Conservation (phyloP, 2,329 filamentous ascomycete genomes). For the Hypoxylon sp. region DNA sequence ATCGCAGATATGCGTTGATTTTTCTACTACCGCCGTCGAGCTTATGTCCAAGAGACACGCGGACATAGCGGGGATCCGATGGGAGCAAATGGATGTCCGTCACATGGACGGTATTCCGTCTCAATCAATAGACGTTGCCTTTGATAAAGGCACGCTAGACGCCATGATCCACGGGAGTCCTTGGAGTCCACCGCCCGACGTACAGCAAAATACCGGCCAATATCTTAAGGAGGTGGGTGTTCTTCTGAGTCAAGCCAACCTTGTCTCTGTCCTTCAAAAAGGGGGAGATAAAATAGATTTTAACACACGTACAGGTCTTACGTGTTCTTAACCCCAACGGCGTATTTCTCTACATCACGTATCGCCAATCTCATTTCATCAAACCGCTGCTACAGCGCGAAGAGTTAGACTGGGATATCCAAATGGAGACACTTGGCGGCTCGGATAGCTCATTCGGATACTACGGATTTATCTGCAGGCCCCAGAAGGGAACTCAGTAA, state of each 20-base stretch:
- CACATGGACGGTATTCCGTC: constrained; percentile 53
- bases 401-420: constrained; percentile 52
- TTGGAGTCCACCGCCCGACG: constrained; percentile 60
- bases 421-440: constrained; percentile 52
- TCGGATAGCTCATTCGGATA: constrained; percentile 57
- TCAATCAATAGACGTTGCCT: constrained; percentile 60
- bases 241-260: not conserved
- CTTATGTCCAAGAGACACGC: constrained; percentile 58
- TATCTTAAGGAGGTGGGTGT: constrained; percentile 58
- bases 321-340: constrained; percentile 58
- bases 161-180: constrained; percentile 63
- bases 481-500: not conserved
- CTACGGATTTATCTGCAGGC: constrained; percentile 48
- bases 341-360: constrained; percentile 61
- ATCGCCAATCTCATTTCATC: constrained; percentile 63
- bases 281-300: no score
- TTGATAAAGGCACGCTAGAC: constrained; percentile 65
- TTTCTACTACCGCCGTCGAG: constrained; percentile 61
- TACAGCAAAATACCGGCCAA: constrained; percentile 54
- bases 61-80: constrained; percentile 53
- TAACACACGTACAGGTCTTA: constrained; percentile 47
- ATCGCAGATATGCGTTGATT: constrained; percentile 64
- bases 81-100: constrained; percentile 60
- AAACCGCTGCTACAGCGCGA: constrained; percentile 54
- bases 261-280: not conserved